phyloP scores from a whole-genome alignment of 148 eudicot genomes.

The Vaccinium vitisidaea region DNA sequence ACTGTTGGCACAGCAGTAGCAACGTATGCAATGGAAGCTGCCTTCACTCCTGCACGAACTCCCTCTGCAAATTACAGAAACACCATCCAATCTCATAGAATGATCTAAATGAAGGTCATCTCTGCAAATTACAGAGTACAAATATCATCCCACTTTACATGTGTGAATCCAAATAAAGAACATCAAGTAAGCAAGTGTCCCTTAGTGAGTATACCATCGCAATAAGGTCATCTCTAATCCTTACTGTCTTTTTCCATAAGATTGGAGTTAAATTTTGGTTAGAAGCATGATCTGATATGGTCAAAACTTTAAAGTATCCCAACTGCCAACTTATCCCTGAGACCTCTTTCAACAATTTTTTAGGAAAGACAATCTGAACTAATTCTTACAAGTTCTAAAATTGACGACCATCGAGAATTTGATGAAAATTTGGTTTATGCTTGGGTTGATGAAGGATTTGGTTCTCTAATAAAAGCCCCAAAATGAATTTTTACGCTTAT shows the following conservation, averaged over 20 bases:
- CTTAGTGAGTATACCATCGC: neutral
- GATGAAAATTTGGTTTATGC: neutral
- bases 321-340: neutral
- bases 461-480: neutral
- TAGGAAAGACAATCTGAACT: neutral
- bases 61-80: conserved; percentile 49
- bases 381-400: neutral
- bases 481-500: neutral
- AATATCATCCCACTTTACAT: neutral
- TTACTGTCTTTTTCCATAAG: neutral
- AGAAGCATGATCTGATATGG: neutral
- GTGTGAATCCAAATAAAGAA: neutral
- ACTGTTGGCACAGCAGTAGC: conserved; percentile 72
- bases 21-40: conserved; percentile 65
- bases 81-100: neutral
- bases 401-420: neutral
- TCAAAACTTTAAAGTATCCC: neutral
- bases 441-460: neutral
- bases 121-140: too few species aligned
- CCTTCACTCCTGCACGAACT: conserved; percentile 67
- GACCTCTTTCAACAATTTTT: neutral
- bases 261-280: neutral
- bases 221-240: neutral
- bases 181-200: neutral
- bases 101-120: neutral